These are phyloP conservation scores for Brassica cretica DNA, from an alignment of 345 rosid species.

Conservation along the genomic window DNA sequence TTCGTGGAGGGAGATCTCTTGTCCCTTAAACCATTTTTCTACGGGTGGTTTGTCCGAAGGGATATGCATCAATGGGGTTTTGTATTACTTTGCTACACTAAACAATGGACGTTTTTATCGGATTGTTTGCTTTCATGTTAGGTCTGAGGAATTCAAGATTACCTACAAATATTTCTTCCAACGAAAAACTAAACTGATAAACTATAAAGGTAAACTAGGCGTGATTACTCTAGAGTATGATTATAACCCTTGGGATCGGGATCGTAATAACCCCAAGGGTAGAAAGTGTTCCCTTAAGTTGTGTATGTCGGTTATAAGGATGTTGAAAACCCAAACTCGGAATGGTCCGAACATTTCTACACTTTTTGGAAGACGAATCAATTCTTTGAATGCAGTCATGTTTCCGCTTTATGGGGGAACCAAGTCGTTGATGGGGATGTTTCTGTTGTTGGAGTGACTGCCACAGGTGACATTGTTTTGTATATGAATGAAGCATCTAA, in stretches of 20 bases:
- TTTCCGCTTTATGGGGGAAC: neutral
- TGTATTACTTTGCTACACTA: neutral
- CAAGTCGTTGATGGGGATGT: neutral
- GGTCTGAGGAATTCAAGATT: neutral
- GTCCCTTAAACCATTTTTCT: neutral
- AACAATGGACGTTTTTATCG: neutral
- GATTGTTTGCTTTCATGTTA: neutral
- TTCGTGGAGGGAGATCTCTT: neutral
- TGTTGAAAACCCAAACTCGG: neutral
- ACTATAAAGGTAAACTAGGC: neutral
- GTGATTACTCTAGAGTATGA: neutral
- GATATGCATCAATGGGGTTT: conserved; percentile 4
- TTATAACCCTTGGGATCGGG: neutral
- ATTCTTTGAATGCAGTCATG: neutral
- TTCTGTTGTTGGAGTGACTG: neutral
- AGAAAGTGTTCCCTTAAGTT: neutral
- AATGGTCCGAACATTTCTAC: neutral
- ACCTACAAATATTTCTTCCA: neutral
- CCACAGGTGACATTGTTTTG: neutral
- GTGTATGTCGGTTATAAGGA: neutral
- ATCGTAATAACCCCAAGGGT: neutral
- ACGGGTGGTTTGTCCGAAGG: neutral
- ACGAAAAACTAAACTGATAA: neutral
- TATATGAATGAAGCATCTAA: neutral
- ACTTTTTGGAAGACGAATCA: neutral